A percentile compares a stretch with the other conserved stretches of the same genome.
phyloP scores from a whole-genome alignment of 139 green algal genomes.

The Closterium sp. region DNA sequence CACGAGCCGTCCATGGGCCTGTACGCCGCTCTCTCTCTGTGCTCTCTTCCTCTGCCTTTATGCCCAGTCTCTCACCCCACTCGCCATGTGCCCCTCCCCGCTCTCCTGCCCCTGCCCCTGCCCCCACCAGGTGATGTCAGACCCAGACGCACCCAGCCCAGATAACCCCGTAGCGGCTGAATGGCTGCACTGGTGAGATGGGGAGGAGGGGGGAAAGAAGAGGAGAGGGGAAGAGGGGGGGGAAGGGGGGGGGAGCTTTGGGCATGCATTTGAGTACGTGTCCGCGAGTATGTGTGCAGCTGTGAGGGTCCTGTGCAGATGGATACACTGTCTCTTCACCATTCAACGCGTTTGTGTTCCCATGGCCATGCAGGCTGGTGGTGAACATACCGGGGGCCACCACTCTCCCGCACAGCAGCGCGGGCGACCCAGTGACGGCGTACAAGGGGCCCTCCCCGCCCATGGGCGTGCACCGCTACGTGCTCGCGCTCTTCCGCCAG shows the following conservation, averaged over 20 bases:
- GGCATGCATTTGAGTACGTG: neutral
- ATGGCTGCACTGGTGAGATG: constrained; percentile 43
- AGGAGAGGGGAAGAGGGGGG: too few species aligned
- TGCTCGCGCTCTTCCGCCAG: constrained; percentile 37
- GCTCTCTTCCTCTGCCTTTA: neutral
- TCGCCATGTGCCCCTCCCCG: too few species aligned
- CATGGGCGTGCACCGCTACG: constrained; percentile 39
- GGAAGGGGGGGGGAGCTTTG: too few species aligned
- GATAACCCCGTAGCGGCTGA: constrained; percentile 11
- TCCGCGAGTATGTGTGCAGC: too few species aligned
- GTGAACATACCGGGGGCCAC: neutral
- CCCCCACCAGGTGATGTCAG: constrained; percentile 38
- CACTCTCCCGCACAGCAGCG: neutral
- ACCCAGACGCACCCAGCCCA: constrained; percentile 47
- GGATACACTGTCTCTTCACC: too few species aligned
- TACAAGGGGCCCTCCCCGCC: constrained; percentile 43
- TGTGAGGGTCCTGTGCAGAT: too few species aligned
- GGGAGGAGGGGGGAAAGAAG: too few species aligned
- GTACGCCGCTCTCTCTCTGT: too few species aligned
- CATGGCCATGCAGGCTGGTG: neutral
- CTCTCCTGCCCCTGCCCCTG: neutral
- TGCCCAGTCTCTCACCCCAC: neutral
- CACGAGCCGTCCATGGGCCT: too few species aligned
- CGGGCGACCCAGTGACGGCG: constrained; percentile 2
- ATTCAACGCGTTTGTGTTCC: too few species aligned